These are phyloP conservation scores for Abelmoschus esculentus DNA, from an alignment of 345 rosid genomes.

Conservation along the genomic window DNA sequence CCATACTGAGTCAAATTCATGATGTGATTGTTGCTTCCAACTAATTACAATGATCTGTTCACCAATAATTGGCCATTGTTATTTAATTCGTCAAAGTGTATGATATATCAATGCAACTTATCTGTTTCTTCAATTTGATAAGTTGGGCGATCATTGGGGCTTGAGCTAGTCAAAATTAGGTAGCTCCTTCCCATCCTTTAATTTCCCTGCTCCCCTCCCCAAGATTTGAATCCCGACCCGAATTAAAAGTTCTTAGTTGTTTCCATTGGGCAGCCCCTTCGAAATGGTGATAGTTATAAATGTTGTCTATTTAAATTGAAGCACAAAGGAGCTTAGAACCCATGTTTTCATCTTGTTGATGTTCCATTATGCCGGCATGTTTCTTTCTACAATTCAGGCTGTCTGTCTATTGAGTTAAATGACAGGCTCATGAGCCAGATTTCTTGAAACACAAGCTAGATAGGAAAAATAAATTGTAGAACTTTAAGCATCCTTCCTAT, in stretches of 20 bases:
- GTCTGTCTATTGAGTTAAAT: not conserved
- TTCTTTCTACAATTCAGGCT: not conserved
- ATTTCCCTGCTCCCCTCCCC: not conserved
- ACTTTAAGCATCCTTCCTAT: not conserved
- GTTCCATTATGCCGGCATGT: not conserved
- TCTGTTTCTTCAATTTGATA: constrained; percentile 1
- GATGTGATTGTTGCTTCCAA: not conserved
- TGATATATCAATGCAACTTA: not conserved
- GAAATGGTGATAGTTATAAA: not conserved
- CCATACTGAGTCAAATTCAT: not conserved
- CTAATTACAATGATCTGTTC: constrained; percentile 1
- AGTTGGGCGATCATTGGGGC: not conserved
- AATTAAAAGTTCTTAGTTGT: not conserved
- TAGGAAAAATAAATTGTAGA: not conserved
- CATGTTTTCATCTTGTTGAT: not conserved
- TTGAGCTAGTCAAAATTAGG: not conserved
- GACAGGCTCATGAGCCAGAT: not conserved
- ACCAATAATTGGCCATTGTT: not conserved
- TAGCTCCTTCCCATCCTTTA: not conserved
- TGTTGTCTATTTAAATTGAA: not conserved
- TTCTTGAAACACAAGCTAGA: not conserved
- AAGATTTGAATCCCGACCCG: not conserved
- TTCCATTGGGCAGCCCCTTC: not conserved
- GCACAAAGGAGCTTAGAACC: not conserved
- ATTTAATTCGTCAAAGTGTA: constrained; percentile 4